Evolutionary conservation across 805 yeast species (phyloP), one percentile per base, ranked within the genome.

Genomic region (Metschnikowia proteae): DNA sequence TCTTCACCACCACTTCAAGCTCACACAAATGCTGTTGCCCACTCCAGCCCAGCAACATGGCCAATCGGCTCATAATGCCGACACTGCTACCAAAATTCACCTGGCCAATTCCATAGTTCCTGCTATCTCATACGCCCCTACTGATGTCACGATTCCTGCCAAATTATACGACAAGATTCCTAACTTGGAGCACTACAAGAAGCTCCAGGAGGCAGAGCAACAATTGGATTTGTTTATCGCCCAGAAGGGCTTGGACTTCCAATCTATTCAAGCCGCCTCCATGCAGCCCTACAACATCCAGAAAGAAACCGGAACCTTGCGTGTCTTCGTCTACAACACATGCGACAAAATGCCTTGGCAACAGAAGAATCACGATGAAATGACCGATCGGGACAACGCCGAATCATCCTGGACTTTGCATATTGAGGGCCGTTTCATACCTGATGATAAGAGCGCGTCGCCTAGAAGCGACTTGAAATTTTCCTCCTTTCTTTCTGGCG

Each of bases 281-380:
- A 59, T 65, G 62, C 75, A 65, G 57, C 73, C 72, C 53, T 61
- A 61, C 40, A 70, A 51, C 60, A 63, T 56, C 51, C 60, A 64
- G 51, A 58, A 68, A 32, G 79, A 79, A 53, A 81, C 81, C 33
- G 84, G 86, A 46, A 74, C 77, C 10, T 74, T 94, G 57, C 80
- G 98, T 48, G 79, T 94, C 13, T 92, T 83, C 61, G 74, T 94
- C 17, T 89, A 91, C 60, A 89, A 88, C 62, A 84, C 88, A 4
- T 73, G 86, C 29, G 87, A 84, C 52, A 87, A 88, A 63, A 98
- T 92, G 68, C 88, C 92, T 38, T 94, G 98, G 98, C 78, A 73
- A 51, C 62, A 62, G 31, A 68, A 65, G 50, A 57, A 63, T 38
- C 51, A 50, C 13, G 55, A 54, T n/a, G 64, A 62, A 35, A 25